Evolutionary conservation across 2,329 filamentous ascomycete genomes (phyloP), one percentile per base, ranked within the genome.

Genomic region (Aspergillus arachidicola): DNA sequence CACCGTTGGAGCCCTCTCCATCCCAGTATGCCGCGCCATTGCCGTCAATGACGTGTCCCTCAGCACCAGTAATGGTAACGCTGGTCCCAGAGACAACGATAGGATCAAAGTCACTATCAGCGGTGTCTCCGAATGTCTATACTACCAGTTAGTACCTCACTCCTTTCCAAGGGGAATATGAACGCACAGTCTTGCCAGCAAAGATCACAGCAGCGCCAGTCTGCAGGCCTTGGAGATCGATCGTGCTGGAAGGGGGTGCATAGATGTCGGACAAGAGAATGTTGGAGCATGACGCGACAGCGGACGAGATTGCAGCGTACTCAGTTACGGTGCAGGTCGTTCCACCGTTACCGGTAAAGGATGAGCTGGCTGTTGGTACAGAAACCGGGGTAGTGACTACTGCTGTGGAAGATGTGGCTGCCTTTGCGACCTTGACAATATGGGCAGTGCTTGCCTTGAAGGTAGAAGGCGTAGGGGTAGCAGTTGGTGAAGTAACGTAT

Each of bases 1-100:
- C 81, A n/a, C 81, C 81, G 59, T 84, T 84, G n/a, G 75, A 77
- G 19, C 82, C 82, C 19, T 80, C 66, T 6, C 79, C 79, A 63
- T 82, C 80, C 80, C 80, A 82, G 71, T 79, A 82, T n/a, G 71
- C 68, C 23, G 71, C 70, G 3, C 80, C 80, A 57, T 80, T 78
- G 48, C 77, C 77, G 60, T 80, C 73, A 45, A 80, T 76, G 14
- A 76, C 66, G 43, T 76, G 75, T 16, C 72, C 77, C 3, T 64
- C 54, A 1, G 70, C 69, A 36, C 78, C 79, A 16, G 74, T 79
- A 59, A 83, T 77, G 6, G 76, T 78, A 23, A 83, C 69, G 56
- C 78, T 69, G 5, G 72, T 79, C 6, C 81, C 81, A 10, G 76
- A 74, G 64, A 78, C 72, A 46, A 71, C 68, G 55, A 80, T 78